Evolutionary conservation across 176 grass and related monocot species (phyloP), one percentile per base, ranked within the genome.

Genomic region (Juncus effusus): DNA sequence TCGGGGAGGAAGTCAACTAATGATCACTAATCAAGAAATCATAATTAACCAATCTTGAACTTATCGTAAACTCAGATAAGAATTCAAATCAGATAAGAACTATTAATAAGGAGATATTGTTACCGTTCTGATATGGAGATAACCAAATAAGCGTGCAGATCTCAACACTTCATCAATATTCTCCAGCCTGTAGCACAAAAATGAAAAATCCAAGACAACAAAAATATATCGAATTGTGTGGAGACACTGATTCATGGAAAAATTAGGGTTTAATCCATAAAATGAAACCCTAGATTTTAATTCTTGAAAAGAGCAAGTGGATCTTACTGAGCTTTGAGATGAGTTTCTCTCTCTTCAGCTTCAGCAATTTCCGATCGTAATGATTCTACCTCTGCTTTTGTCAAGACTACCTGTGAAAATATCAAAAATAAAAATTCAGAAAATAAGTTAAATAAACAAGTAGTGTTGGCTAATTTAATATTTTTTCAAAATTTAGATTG

Each of bases 41-140:
- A 28, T 28, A 28, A 28, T 28, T 0, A 28, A 1, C 19, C 19
- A 28, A 28, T 28, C 19, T 28, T 28, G 19, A 28, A 28, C 19
- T 28, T 28, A 28, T 28, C 19, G 19, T 28, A 28, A 28, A 28
- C 19, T 28, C 19, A 28, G 19, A 28, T 28, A 28, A 28, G 19
- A 28, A 28, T n/a, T n/a, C n/a, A n/a, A n/a, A n/a, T 28, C 19
- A 28, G 19, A 28, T 28, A 28, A 28, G 19, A 28, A 28, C n/a
- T n/a, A n/a, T n/a, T 28, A 28, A 28, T 28, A 28, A 28, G 19
- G 19, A 28, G 19, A 28, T 28, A 28, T 28, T 28, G 19, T 1
- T 28, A 92, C 93, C 83, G 82, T 97, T 89, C 82, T 67, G 47
- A 92, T 91, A 16, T 97, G 74, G 51, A 97, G 93, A 69, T 97